These are phyloP conservation scores for Lipomyces kockii DNA, from an alignment of 805 yeast species.

Conservation along the genomic window DNA sequence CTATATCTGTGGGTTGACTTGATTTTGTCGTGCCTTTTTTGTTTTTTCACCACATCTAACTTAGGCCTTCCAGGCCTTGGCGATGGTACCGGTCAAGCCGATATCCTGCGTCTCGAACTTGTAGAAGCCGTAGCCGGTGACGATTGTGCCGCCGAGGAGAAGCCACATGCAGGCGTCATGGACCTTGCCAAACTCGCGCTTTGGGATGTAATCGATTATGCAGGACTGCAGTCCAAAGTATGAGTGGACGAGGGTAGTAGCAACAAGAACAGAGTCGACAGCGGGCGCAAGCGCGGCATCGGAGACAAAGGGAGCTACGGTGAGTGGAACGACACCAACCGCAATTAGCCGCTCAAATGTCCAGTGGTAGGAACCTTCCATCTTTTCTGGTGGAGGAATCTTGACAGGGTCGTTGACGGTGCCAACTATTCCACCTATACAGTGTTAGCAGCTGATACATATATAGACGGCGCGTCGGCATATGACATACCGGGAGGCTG, in stretches of 20 bases:
- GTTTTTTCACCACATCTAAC: neutral
- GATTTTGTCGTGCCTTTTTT: neutral
- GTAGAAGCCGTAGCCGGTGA: conserved; percentile 80
- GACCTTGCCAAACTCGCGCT: conserved; percentile 79
- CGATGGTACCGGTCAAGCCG: conserved; percentile 73
- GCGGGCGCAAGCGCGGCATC: conserved; percentile 72
- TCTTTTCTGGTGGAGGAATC: conserved; percentile 63
- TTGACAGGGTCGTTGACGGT: conserved; percentile 87
- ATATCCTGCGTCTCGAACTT: conserved; percentile 72
- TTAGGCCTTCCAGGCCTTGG: conserved; percentile 64
- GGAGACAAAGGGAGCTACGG: conserved; percentile 72
- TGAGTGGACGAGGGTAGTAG: conserved; percentile 72
- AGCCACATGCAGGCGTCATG: conserved; percentile 70
- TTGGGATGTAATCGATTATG: conserved; percentile 89
- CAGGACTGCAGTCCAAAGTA: conserved; percentile 89
- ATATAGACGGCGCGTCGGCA: neutral
- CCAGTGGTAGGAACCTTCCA: conserved; percentile 93
- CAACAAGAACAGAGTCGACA: conserved; percentile 71
- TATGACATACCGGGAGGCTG: conserved; percentile 34
- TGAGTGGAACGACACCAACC: conserved; percentile 74
- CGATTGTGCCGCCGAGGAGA: conserved; percentile 71
- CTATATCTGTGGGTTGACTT: neutral
- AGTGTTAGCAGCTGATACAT: conserved; percentile 51
- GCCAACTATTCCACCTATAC: conserved; percentile 87
- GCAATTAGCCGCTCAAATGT: conserved; percentile 78